Evolutionary conservation across 2,329 filamentous ascomycete species (phyloP), one percentile per base, ranked within the genome.

Genomic region (Pyricularia pennisetigena): DNA sequence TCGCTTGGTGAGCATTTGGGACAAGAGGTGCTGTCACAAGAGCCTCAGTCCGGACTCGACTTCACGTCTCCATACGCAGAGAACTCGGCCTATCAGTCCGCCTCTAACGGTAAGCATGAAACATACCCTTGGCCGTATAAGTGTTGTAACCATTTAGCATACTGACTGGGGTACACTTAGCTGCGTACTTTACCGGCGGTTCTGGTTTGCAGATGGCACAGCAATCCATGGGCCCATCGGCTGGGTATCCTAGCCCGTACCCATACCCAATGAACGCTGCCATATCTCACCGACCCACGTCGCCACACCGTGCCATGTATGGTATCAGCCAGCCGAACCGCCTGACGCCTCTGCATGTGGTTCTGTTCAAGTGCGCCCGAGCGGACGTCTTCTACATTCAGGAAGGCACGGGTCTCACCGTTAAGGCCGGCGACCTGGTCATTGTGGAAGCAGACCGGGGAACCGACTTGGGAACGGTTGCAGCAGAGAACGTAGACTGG

Each of bases 301-400:
- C 88, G 16, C 87, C 88, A 7, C 87, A 88, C 74, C 83, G 87
- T 66, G 84, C 80, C 73, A 82, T 88, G 75, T 90, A 89, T 72
- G 83, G 82, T 66, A 83, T 88, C 75, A 80, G 82, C 35, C 88
- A 86, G 74, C 86, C 84, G 54, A 85, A 85, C 65, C 85, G 86
- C 73, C 90, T 87, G 71, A 90, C 93, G 76, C 83, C 89, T 8
- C 83, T 97, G 9, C 94, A 94, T 77, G 90, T 99, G 67, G 94
- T 99, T 20, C 88, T 94, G 7, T 99, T 99, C 86, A 99, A 99
- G 79, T 97, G 94, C 76, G 93, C 92, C 49, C 87, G 95, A 70
- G 94, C 94, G 54, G 95, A 98, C 75, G 92, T 98, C 10, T 99
- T 97, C 78, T 98, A 97, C 78, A 93, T 97, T 41, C 94, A 97